These are phyloP conservation scores for Phylloporus sp. DNA, from an alignment of 768 basidiomycete species.

Conservation along the genomic window DNA sequence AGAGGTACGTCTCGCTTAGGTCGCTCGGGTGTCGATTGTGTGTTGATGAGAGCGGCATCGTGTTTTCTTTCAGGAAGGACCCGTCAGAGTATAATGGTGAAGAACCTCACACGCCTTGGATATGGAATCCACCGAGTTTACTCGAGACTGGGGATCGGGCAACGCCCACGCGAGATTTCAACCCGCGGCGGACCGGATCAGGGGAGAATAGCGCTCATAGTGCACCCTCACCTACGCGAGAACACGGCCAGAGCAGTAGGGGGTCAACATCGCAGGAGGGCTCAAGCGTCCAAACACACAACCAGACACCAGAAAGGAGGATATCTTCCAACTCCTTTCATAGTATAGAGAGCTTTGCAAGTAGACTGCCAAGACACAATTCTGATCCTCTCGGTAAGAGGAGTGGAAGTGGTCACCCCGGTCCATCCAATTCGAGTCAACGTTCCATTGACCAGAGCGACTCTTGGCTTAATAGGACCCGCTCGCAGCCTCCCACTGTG, in stretches of 20 bases:
- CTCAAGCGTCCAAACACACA: conserved; percentile 11
- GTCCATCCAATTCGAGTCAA: conserved; percentile 16
- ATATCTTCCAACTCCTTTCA: conserved; percentile 18
- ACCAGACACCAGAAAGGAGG: conserved; percentile 22
- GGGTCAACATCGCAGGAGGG: conserved; percentile 12
- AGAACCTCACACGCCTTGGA: conserved; percentile 60
- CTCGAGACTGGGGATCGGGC: conserved; percentile 26
- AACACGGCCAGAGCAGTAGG: conserved; percentile 17
- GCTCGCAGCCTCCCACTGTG: conserved; percentile 14
- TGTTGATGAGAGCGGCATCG: conserved; percentile 7
- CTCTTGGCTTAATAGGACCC: conserved; percentile 20
- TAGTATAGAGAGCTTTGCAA: conserved; percentile 3
- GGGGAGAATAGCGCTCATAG: conserved; percentile 10
- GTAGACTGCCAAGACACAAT: conserved; percentile 22
- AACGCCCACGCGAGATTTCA: conserved; percentile 27
- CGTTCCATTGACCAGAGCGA: conserved; percentile 13
- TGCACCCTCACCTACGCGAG: conserved; percentile 19
- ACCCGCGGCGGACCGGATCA: conserved; percentile 21
- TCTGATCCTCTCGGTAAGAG: conserved; percentile 22
- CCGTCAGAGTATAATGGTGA: conserved; percentile 34
- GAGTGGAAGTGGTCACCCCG: conserved; percentile 4
- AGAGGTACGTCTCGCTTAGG: conserved; percentile 40
- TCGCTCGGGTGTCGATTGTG: background rate
- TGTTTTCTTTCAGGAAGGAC: conserved; percentile 13
- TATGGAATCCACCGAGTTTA: conserved; percentile 59